These are phyloP conservation scores for Huntiella decipiens DNA, from an alignment of 2,329 filamentous ascomycete genomes.

Conservation along the genomic window DNA sequence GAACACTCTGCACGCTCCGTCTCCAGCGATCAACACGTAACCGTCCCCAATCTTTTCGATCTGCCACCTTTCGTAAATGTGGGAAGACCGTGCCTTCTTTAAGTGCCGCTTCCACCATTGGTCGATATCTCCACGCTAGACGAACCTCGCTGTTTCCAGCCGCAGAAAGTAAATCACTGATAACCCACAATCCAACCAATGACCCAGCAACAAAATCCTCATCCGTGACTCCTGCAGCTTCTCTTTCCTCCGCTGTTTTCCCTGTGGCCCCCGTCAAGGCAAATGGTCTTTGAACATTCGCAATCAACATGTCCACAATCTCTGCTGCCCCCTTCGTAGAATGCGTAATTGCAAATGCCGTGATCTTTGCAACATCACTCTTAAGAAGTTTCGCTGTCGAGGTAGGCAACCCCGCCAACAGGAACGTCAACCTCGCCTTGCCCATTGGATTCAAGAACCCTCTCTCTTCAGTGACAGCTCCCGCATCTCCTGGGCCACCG, in stretches of 20 bases:
- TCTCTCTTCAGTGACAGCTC: neutral
- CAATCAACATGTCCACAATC: conserved; percentile 71
- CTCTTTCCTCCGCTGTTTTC: conserved; percentile 26
- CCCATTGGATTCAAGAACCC: conserved; percentile 64
- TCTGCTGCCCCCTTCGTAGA: conserved; percentile 73
- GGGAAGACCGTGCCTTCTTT: conserved; percentile 53
- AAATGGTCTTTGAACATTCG: conserved; percentile 64
- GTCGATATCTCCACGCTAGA: conserved; percentile 72
- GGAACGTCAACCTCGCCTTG: conserved; percentile 65
- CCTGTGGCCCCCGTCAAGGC: conserved; percentile 38
- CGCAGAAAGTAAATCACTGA: conserved; percentile 60
- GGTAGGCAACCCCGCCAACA: conserved; percentile 67
- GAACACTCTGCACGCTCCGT: conserved; percentile 48
- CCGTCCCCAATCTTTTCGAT: conserved; percentile 58
- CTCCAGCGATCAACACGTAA: conserved; percentile 73
- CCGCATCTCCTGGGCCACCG: neutral
- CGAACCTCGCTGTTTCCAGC: conserved; percentile 58
- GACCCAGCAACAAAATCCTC: conserved; percentile 52
- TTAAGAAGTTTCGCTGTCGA: conserved; percentile 56
- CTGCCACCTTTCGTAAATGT: conserved; percentile 52
- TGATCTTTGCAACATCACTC: conserved; percentile 71
- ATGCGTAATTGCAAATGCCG: conserved; percentile 75
- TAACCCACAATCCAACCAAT: conserved; percentile 62
- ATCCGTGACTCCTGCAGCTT: neutral
- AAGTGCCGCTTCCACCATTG: conserved; percentile 58